Base-by-base conservation (phyloP, 2,329 filamentous ascomycete genomes). In the Beauveria rudraprayagi region DNA sequence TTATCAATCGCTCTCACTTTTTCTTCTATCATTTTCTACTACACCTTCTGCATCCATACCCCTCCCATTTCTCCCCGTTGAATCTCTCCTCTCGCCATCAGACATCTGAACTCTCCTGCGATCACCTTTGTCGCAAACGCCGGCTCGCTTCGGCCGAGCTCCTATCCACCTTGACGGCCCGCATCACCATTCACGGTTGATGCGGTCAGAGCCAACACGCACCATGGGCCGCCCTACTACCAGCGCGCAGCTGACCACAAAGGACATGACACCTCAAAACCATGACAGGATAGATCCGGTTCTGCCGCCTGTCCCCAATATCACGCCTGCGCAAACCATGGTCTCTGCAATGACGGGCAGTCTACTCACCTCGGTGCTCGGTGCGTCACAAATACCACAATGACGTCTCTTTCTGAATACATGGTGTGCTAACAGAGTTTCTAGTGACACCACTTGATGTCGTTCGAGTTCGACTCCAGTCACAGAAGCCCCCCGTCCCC, bases 391-490 rank as follows among this genome's bases (percentile, higher is more conserved):
- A n/a, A 8, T 22, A 9, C n/a, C 48, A 46, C 24, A 6, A n/a
- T 52, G 11, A 9, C 26, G 2, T 3, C 16, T 9, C 4, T 14
- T 40, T 46, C 1, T 10, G 17, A 40, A 5, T 40, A 28, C 9
- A 14, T 6, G 24, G 6, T 22, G n/a, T 41, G 10, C 61, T 62
- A 62, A 64, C 30, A 41, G 5, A 7, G 10, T 56, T 22, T 61
- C 9, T 66, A 95, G 93, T 96, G 37, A 99, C 94, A 5, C 94
- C 94, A 52, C 87, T 99, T 57, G 94, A 99, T 71, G 94, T 99
- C 64, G 94, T 99, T 63, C 91, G 94, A 64, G 91, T 99, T 52
- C 91, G 94, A 64, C 81, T 96, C 59, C 94, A 99, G 75, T 93
- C 94, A 1, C 93, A 97, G 70, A 80, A 70, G 74, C 48, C 70